Base-by-base conservation (phyloP, 352 stramenopile species). In the Paralagenidium karlingii region DNA sequence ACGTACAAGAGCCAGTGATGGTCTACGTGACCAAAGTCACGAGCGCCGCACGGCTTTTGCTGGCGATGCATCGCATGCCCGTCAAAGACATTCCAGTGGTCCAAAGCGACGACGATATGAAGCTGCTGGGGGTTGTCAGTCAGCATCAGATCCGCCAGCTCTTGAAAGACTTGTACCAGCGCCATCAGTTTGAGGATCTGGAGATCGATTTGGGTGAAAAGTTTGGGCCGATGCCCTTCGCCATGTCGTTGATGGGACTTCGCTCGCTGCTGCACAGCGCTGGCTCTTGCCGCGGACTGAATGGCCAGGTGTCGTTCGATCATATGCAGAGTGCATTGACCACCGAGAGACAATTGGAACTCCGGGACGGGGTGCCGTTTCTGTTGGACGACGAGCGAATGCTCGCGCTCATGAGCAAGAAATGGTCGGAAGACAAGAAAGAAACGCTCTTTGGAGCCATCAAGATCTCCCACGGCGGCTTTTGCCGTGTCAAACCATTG, bases 351-450 rank as follows among this genome's bases (percentile, higher is more conserved):
- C 43, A 46, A 6, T 16, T 3, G 37, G 33, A n/a, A 22, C 24
- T 10, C 41, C 43, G 13, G 21, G 32, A 24, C 8, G 47, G 32
- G 1, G 28, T 86, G n/a, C 76, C 76, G 30, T 86, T 89, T 46
- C 45, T 89, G 19, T 78, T 89, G 69, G 69, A 92, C 36, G 78
- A 89, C 49, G 58, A 67, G 0, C 77, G 82, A 27, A 88, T 92
- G 75, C 52, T 87, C 8, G 51, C 50, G 21, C 47, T 92, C 12
- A 53, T 92, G 37, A 84, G 73, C 24, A 60, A 84, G 47, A 55
- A 54, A n/a, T 89, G 76, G 79, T 58, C 63, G 6, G 49, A 53
- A 9, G 8, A 39, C 11, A 92, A 92, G 58, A 50, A 51, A n/a
- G 53, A 71, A 5, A 65, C 65, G 41, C 60, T 90, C 9, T 57